phyloP scores from a whole-genome alignment of 257 asterid genomes.

The Solanum pennellii region DNA sequence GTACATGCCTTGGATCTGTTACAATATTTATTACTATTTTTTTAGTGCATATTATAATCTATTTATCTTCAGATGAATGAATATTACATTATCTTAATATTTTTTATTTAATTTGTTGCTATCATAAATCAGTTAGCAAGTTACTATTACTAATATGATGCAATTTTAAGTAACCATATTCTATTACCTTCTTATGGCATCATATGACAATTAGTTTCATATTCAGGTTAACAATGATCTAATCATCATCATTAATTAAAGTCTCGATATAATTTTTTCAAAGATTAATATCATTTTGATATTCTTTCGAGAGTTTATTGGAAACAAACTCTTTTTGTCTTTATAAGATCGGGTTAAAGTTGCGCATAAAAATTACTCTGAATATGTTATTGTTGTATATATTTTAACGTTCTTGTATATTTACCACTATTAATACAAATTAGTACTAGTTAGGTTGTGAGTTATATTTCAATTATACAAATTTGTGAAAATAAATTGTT shows the following conservation, averaged over 20 bases:
- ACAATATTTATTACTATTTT: neutral
- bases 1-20: neutral
- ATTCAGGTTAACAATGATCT: neutral
- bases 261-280: neutral
- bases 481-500: neutral
- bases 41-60: neutral
- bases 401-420: neutral
- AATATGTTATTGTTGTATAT: neutral
- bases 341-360: neutral
- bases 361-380: neutral
- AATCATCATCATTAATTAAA: neutral
- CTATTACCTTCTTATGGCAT: neutral
- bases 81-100: neutral
- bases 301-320: neutral
- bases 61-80: neutral
- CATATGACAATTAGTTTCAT: neutral
- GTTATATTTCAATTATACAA: neutral
- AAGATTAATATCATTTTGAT: neutral
- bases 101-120: neutral
- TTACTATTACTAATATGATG: neutral
- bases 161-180: neutral
- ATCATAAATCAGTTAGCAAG: neutral
- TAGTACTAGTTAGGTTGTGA: neutral
- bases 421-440: neutral
- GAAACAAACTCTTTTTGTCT: rapidly evolving